These are phyloP conservation scores for Suillus placidus DNA, from an alignment of 768 basidiomycete species.

Conservation along the genomic window DNA sequence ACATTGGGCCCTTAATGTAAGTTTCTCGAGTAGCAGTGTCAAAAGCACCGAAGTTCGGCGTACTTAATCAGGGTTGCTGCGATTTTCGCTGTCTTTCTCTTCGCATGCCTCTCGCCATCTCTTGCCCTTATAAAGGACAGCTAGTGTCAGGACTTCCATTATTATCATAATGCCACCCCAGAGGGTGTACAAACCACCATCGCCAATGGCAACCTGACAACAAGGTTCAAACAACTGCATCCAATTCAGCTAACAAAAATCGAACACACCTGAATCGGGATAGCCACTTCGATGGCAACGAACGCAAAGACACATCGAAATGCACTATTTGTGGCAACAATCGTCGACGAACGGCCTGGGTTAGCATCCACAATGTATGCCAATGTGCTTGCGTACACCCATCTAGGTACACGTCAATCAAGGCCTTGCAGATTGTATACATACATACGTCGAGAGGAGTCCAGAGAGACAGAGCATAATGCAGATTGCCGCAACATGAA, in stretches of 20 bases:
- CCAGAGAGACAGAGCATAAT: slow-evolving; percentile 70
- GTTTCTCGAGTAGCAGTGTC: not conserved
- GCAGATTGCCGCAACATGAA: slow-evolving; percentile 67
- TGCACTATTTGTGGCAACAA: slow-evolving; percentile 70
- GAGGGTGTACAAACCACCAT: slow-evolving; percentile 37
- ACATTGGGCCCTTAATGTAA: not conserved
- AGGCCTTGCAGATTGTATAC: not conserved
- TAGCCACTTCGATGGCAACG: slow-evolving; percentile 67
- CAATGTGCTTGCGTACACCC: slow-evolving; percentile 64
- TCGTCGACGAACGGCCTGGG: slow-evolving; percentile 71
- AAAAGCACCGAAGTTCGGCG: not conserved
- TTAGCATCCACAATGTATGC: slow-evolving; percentile 87
- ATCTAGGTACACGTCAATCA: slow-evolving; percentile 27
- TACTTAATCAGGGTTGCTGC: not conserved
- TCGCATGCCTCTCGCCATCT: slow-evolving; percentile 56
- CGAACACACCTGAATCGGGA: slow-evolving; percentile 56
- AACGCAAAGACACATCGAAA: slow-evolving; percentile 70
- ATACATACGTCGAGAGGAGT: slow-evolving; percentile 64
- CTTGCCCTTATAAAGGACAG: slow-evolving; percentile 58
- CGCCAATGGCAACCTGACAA: slow-evolving; percentile 8
- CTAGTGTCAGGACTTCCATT: slow-evolving; percentile 51
- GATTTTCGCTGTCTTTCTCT: slow-evolving; percentile 33
- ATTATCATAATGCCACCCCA: slow-evolving; percentile 55
- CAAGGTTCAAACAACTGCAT: slow-evolving; percentile 21
- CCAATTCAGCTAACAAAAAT: not conserved